phyloP scores from a whole-genome alignment of 148 eudicot species.

The Salicornia ramosissima region DNA sequence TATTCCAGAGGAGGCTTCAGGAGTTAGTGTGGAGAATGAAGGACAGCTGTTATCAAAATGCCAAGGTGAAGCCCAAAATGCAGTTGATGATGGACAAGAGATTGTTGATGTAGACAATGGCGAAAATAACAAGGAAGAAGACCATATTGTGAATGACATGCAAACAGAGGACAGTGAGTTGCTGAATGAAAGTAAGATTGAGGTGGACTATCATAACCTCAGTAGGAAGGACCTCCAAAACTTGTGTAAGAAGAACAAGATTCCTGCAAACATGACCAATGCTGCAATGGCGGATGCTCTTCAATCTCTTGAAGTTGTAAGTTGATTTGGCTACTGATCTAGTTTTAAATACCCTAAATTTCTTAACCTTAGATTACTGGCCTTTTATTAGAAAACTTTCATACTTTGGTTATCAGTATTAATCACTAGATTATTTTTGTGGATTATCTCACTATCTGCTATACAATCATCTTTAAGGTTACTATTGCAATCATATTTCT shows the following conservation, averaged over 20 bases:
- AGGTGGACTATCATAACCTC: conserved; percentile 61
- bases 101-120: not conserved
- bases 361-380: not conserved
- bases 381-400: not conserved
- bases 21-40: conserved; percentile 8
- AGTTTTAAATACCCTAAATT: not conserved
- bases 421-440: too few species aligned
- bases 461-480: too few species aligned
- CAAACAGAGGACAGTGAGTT: conserved; percentile 13
- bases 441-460: too few species aligned
- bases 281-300: conserved; percentile 79
- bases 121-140: conserved; percentile 8
- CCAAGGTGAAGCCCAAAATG: conserved; percentile 13
- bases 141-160: not conserved
- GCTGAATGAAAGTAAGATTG: conserved; percentile 26
- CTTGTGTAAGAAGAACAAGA: conserved; percentile 72
- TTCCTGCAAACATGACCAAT: conserved; percentile 69
- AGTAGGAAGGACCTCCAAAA: conserved; percentile 61
- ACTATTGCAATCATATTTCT: too few species aligned
- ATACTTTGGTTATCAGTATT: too few species aligned
- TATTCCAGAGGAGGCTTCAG: conserved; percentile 20
- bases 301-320: conserved; percentile 46
- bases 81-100: conserved; percentile 10
- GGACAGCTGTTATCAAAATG: conserved; percentile 5
- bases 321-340: conserved; percentile 13